A percentile compares a stretch with the other conserved stretches of the same genome.
Conservation (phyloP, 78 protist species). For the Dictyostelium discoideum region dicty_2.7 NC_007088.5:7261501-7262000, state of each 20-base stretch:
- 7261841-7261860: not conserved
- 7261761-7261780: not conserved
- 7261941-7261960: not conserved
- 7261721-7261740: not conserved
- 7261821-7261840: not conserved
- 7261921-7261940: not conserved
- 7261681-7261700: not conserved
- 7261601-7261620: slow-evolving; percentile 8
- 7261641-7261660: not conserved
- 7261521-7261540: not conserved
- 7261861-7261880: not conserved
- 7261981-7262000: not conserved
- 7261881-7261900: not conserved
- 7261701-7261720: not conserved
- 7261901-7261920: not conserved
- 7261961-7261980: not conserved
- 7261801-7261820: too few species aligned
- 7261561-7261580: slow-evolving; percentile 48
- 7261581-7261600: slow-evolving; percentile 56
- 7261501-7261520: not conserved
- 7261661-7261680: slow-evolving; percentile 1
- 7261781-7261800: not conserved
- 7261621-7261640: not conserved
- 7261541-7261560: not conserved
- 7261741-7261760: not conserved